Conservation (phyloP, 139 green algal genomes). For the Auxenochlorella pyrenoidosa region DNA sequence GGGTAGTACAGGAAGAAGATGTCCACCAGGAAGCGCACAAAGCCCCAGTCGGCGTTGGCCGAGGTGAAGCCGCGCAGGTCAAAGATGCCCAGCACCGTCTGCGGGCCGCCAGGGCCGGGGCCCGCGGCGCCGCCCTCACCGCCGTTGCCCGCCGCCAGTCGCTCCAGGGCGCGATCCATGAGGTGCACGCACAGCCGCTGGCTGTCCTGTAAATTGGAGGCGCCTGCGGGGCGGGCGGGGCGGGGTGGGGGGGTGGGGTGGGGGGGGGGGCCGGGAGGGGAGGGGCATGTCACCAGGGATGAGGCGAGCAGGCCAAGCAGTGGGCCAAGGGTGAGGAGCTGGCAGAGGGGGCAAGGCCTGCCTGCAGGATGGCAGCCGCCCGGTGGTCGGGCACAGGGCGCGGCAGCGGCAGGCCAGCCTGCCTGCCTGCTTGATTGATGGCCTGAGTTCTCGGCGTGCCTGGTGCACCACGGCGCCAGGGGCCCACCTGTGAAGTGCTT, state of each 20-base stretch:
- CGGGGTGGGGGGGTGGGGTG: too few species aligned
- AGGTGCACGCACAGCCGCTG: constrained; percentile 76
- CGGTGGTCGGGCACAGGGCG: too few species aligned
- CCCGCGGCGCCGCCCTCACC: background rate
- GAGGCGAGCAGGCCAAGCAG: too few species aligned
- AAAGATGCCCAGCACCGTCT: constrained; percentile 94
- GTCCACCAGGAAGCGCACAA: constrained; percentile 93
- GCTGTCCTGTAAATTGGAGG: constrained; percentile 70
- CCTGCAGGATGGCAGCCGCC: too few species aligned
- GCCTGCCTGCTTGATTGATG: too few species aligned
- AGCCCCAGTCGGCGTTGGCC: constrained; percentile 88
- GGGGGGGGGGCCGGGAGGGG: too few species aligned
- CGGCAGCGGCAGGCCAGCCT: too few species aligned
- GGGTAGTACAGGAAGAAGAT: constrained; percentile 97
- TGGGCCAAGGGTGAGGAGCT: too few species aligned
- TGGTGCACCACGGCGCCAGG: too few species aligned
- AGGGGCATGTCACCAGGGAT: too few species aligned
- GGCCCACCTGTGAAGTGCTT: constrained; percentile 62
- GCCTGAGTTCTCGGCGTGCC: too few species aligned
- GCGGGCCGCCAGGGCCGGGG: constrained; percentile 16
- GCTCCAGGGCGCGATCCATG: constrained; percentile 75
- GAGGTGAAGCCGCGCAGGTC: constrained; percentile 87
- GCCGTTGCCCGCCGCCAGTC: constrained; percentile 38
- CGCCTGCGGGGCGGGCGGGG: constrained; percentile 49
- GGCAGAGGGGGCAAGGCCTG: too few species aligned